Percentiles rank a stretch among this genome's conserved stretches.
phyloP scores from a whole-genome alignment of 805 yeast species.

The Limtongia smithiae region DNA sequence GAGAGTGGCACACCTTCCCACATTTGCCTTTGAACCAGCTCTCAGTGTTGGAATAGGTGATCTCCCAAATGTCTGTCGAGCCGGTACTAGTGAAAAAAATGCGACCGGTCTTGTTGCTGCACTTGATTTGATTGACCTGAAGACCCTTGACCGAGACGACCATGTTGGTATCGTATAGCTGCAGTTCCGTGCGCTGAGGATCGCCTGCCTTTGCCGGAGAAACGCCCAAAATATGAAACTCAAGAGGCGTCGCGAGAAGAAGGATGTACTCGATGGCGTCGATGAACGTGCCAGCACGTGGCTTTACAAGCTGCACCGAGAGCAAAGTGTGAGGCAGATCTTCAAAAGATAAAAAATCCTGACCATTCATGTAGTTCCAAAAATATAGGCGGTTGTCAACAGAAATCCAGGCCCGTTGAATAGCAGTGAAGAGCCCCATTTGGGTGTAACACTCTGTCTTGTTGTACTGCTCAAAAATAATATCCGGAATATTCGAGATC shows the following conservation, averaged over 20 bases:
- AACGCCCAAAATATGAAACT: slow-evolving; percentile 72
- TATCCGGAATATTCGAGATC: slow-evolving; percentile 73
- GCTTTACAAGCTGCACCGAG: slow-evolving; percentile 72
- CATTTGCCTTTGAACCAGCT: slow-evolving; percentile 85
- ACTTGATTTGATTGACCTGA: slow-evolving; percentile 58
- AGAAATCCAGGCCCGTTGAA: slow-evolving; percentile 80
- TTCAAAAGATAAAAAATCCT: slow-evolving; percentile 75
- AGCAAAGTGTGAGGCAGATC: slow-evolving; percentile 75
- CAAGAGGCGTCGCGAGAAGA: slow-evolving; percentile 74
- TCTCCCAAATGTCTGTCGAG: slow-evolving; percentile 77
- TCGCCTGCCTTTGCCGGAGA: slow-evolving; percentile 49
- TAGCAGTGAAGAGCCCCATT: slow-evolving; percentile 79
- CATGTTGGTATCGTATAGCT: slow-evolving; percentile 78
- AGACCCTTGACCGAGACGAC: slow-evolving; percentile 72
- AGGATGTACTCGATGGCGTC: slow-evolving; percentile 69
- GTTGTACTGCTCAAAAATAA: slow-evolving; percentile 67
- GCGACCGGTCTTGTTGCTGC: slow-evolving; percentile 64
- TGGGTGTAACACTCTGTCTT: slow-evolving; percentile 61
- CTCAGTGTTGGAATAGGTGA: slow-evolving; percentile 75
- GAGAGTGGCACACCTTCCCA: slow-evolving; percentile 77
- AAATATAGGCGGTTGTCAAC: slow-evolving; percentile 75
- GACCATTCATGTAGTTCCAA: slow-evolving; percentile 70
- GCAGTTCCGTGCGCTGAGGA: slow-evolving; percentile 46
- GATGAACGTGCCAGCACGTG: slow-evolving; percentile 76
- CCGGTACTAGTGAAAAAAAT: slow-evolving; percentile 82